A percentile compares a stretch with the other conserved stretches of the same genome.
phyloP scores from a whole-genome alignment of 495 filamentous ascomycete genomes.

The Elaphomyces granulatus region DNA sequence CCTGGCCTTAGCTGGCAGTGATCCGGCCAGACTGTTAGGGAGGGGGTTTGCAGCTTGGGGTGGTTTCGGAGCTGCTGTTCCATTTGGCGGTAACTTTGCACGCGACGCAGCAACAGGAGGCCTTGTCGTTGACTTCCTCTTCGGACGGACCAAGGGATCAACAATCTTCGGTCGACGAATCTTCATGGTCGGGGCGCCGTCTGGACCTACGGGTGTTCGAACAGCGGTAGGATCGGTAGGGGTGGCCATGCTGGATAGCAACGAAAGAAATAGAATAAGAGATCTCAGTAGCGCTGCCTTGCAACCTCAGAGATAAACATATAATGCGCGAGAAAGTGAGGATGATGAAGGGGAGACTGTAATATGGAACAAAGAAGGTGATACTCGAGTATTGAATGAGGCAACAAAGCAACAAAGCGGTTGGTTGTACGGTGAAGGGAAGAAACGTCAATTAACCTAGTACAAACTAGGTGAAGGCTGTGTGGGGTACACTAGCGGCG shows the following conservation, averaged over 20 bases:
- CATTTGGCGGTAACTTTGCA: slow-evolving; percentile 4
- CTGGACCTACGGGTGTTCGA: slow-evolving; percentile 18
- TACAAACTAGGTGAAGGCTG: too few relatives aligned
- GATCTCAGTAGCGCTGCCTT: neutral
- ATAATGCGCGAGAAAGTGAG: too few relatives aligned
- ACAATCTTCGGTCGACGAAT: slow-evolving; percentile 37
- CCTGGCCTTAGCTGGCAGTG: slow-evolving; percentile 4
- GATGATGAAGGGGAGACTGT: too few relatives aligned
- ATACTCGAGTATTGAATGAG: too few relatives aligned
- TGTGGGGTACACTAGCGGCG: too few relatives aligned
- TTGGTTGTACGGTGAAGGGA: too few relatives aligned
- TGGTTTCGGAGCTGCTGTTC: slow-evolving; percentile 2
- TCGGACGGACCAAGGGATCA: slow-evolving; percentile 57
- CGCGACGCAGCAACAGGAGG: slow-evolving; percentile 13
- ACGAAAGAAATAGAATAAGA: neutral
- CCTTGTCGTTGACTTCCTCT: slow-evolving; percentile 29
- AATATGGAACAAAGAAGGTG: too few relatives aligned
- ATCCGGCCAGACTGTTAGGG: slow-evolving; percentile 6
- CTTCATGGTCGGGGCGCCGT: slow-evolving; percentile 25
- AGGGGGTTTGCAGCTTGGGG: slow-evolving; percentile 1
- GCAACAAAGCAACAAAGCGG: too few relatives aligned
- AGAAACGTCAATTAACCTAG: too few relatives aligned
- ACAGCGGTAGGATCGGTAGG: slow-evolving; percentile 20
- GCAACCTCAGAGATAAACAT: too few relatives aligned
- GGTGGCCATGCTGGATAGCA: slow-evolving; percentile 20